A percentile compares a stretch with the other conserved stretches of the same genome.
Evolutionary conservation across 495 filamentous ascomycete genomes (phyloP).

Genomic region (Cercophora newfieldiana): DNA sequence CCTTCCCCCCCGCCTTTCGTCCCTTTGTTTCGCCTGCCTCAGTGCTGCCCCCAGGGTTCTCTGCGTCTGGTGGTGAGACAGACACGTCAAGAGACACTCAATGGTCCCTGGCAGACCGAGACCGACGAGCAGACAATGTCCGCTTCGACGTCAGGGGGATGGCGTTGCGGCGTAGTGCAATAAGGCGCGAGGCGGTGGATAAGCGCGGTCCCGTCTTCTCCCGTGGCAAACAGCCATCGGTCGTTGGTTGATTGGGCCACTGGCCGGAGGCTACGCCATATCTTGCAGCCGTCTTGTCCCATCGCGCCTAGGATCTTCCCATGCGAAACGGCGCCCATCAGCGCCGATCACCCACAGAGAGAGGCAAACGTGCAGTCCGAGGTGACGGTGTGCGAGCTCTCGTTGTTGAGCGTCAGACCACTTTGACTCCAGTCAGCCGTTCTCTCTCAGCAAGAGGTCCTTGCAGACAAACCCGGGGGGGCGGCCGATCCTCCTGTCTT

Average conservation of each 20-base stretch:
- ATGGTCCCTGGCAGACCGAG: background rate
- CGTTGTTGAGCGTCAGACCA: background rate
- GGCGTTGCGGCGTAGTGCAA: background rate
- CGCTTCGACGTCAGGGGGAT: background rate
- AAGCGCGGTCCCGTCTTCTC: background rate
- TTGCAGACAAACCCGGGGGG: background rate
- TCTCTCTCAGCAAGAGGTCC: too few relatives aligned
- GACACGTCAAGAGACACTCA: background rate
- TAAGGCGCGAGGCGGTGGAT: background rate
- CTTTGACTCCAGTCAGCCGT: background rate
- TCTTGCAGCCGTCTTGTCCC: conserved; percentile 7
- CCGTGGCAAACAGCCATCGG: conserved; percentile 7
- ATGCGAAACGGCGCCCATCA: conserved; percentile 24
- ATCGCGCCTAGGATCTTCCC: background rate
- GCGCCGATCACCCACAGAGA: conserved; percentile 38
- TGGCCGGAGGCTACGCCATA: conserved; percentile 8
- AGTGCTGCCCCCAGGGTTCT: background rate
- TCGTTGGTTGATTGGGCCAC: background rate
- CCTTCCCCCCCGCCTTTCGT: background rate
- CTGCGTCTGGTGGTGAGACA: background rate
- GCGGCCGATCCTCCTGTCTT: background rate
- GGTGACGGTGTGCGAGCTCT: conserved; percentile 19
- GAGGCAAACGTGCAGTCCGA: conserved; percentile 24
- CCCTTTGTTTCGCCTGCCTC: background rate
- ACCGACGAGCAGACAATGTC: background rate